Percentiles rank a stretch among this genome's conserved stretches.
These are phyloP conservation scores for Alternaria sp. DNA, from an alignment of 2,329 filamentous ascomycete genomes.

Conservation along the genomic window DNA sequence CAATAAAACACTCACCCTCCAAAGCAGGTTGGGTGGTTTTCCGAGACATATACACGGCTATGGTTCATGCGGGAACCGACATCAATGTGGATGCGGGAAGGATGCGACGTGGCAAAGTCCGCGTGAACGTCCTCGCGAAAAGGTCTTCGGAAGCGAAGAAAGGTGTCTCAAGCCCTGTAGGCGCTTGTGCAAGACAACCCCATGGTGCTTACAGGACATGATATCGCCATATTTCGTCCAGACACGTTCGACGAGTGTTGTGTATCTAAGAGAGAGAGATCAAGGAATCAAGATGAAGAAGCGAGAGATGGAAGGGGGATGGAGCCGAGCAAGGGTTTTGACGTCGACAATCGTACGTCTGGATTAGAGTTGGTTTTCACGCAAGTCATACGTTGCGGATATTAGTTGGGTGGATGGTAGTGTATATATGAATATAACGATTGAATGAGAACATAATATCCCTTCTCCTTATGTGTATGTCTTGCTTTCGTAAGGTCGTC, in stretches of 20 bases:
- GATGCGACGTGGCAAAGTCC: not conserved
- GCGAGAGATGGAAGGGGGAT: not conserved
- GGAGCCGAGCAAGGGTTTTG: not conserved
- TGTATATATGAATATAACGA: not conserved
- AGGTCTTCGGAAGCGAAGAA: no score
- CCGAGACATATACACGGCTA: not conserved
- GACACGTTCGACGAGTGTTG: not conserved
- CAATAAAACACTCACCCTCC: not conserved
- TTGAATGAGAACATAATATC: no score
- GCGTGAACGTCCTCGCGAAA: no score
- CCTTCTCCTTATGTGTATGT: not conserved
- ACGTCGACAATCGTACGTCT: not conserved
- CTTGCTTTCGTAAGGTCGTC: not conserved
- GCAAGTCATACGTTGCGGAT: not conserved
- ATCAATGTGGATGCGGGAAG: not conserved
- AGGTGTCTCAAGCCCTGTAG: no score
- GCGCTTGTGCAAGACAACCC: not conserved
- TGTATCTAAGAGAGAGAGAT: not conserved
- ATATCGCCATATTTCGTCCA: not conserved
- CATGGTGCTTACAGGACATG: not conserved
- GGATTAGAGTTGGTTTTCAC: not conserved
- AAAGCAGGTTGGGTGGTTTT: no score
- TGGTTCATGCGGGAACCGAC: fast-evolving
- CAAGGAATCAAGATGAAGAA: no score
- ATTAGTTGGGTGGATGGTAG: not conserved